Evolutionary conservation across 2,329 filamentous ascomycete species (phyloP).

Genomic region (Colletotrichum spinosum): DNA sequence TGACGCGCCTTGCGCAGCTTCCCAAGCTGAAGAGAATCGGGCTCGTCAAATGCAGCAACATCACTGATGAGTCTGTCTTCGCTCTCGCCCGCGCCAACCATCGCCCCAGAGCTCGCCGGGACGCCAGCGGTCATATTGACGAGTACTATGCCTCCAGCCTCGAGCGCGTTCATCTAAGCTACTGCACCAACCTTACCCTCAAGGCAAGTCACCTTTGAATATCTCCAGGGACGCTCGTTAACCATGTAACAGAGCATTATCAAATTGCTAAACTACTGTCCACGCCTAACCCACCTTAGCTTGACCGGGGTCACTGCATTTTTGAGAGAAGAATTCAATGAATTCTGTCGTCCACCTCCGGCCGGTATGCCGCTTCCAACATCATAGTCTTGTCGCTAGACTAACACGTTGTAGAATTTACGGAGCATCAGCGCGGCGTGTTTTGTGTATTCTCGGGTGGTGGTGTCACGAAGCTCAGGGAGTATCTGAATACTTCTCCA

Average conservation of each 20-base stretch:
- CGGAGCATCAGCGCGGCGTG: conserved; percentile 91
- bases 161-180: conserved; percentile 95
- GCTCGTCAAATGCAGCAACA: conserved; percentile 90
- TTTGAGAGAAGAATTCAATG: conserved; percentile 83
- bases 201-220: conserved; percentile 67
- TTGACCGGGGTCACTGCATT: conserved; percentile 95
- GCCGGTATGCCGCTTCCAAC: conserved; percentile 62
- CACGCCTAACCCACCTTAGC: conserved; percentile 91
- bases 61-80: conserved; percentile 90
- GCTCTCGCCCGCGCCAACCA: conserved; percentile 81
- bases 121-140: conserved; percentile 60
- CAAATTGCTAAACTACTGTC: conserved; percentile 88
- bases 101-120: conserved; percentile 61
- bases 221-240: conserved; percentile 4
- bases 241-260: conserved; percentile 79
- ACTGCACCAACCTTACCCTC: conserved; percentile 87
- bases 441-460: conserved; percentile 97
- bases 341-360: conserved; percentile 89
- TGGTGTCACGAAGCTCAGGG: conserved; percentile 81
- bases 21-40: conserved; percentile 96
- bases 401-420: conserved; percentile 77
- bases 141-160: conserved; percentile 74
- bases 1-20: conserved; percentile 84
- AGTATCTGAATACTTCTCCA: conserved; percentile 75
- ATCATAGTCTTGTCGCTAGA: background rate